Evolutionary conservation across 345 rosid genomes (phyloP).

Genomic region (Linum tenue): DNA sequence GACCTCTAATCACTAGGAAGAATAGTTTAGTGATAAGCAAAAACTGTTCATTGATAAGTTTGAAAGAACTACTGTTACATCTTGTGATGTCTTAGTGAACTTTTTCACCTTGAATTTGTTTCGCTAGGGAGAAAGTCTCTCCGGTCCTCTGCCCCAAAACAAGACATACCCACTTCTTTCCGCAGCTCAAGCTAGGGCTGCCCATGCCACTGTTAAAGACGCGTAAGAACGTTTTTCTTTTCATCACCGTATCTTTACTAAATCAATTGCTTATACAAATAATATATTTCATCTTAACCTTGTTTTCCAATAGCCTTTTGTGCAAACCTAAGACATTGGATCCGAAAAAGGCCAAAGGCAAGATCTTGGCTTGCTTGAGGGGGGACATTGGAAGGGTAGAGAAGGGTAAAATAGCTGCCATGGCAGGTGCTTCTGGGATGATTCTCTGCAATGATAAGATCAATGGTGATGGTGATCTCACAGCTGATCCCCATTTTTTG

Average conservation of each 20-base stretch:
- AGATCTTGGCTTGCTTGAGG: slow-evolving; percentile 21
- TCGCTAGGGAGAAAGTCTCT: neutral
- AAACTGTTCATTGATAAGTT: no score
- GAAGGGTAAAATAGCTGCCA: slow-evolving; percentile 14
- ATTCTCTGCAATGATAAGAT: slow-evolving; percentile 9
- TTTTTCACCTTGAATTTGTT: no score
- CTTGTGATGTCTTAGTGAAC: no score
- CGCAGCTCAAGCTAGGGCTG: neutral
- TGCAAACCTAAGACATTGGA: slow-evolving; percentile 16
- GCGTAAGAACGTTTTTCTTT: neutral
- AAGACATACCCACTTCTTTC: neutral
- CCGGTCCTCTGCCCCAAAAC: neutral
- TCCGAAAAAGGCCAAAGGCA: slow-evolving; percentile 18
- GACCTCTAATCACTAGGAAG: no score
- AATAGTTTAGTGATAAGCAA: no score
- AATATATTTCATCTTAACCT: neutral
- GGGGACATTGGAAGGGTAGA: slow-evolving; percentile 20
- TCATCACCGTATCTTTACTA: no score
- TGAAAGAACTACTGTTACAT: no score
- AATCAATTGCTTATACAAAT: no score
- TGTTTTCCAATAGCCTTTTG: slow-evolving; percentile 6
- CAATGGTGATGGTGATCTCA: neutral
- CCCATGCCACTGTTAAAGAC: neutral
- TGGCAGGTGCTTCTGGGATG: slow-evolving; percentile 20
- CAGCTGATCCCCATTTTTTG: neutral